Evolutionary conservation across 495 filamentous ascomycete genomes (phyloP).

Genomic region (Cercophora samala): DNA sequence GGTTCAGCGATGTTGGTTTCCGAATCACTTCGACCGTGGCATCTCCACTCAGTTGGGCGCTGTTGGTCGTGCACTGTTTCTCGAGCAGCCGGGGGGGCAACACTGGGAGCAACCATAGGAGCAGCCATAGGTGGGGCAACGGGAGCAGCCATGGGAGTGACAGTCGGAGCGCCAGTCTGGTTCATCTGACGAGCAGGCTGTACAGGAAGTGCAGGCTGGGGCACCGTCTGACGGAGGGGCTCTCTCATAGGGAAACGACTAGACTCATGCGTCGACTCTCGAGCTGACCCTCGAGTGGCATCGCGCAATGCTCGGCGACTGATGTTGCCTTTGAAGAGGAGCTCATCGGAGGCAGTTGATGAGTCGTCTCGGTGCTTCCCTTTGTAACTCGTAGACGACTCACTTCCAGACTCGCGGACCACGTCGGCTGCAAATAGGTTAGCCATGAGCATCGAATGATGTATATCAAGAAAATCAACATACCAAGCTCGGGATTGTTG

Average conservation of each 20-base stretch:
- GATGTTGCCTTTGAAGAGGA: conserved; percentile 32
- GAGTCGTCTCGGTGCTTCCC: conserved; percentile 30
- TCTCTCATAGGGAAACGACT: background rate
- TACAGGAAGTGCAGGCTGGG: conserved; percentile 2
- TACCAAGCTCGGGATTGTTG: conserved; percentile 37
- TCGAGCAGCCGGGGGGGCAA: background rate
- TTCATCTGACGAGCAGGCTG: conserved; percentile 10
- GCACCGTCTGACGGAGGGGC: conserved; percentile 3
- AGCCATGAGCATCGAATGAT: conserved; percentile 3
- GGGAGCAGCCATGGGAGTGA: too few relatives aligned
- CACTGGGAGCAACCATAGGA: too few relatives aligned
- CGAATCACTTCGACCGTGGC: conserved; percentile 39
- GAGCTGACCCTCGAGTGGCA: conserved; percentile 6
- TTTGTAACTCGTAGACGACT: conserved; percentile 18
- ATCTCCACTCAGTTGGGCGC: conserved; percentile 38
- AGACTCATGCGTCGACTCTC: conserved; percentile 9
- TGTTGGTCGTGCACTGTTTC: conserved; percentile 11
- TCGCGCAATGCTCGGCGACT: conserved; percentile 24
- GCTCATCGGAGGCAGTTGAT: conserved; percentile 28
- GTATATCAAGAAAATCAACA: conserved; percentile 4
- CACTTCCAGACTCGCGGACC: conserved; percentile 24
- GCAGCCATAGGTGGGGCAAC: too few relatives aligned
- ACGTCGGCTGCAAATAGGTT: conserved; percentile 21
- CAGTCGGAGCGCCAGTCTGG: conserved; percentile 2
- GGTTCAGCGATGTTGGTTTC: conserved; percentile 39